Conservation (phyloP, 345 rosid species). For the Excoecaria agallocha region DNA sequence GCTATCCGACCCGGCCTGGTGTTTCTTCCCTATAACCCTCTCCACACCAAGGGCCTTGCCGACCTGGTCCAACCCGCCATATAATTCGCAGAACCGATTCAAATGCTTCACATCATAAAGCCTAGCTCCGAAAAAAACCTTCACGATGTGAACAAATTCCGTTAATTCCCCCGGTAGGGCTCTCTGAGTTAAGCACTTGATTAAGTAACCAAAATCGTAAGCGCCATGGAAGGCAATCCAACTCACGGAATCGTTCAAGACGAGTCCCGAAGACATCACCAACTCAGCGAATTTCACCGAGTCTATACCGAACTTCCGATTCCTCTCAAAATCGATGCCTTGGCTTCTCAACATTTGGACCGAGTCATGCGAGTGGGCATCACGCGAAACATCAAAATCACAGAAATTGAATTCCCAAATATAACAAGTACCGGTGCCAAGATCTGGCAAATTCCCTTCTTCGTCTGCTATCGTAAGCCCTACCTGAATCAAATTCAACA, state of each 20-base stretch:
- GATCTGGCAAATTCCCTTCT: slow-evolving; percentile 56
- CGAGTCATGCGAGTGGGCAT: slow-evolving; percentile 77
- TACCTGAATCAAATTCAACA: slow-evolving; percentile 72
- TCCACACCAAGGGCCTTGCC: slow-evolving; percentile 52
- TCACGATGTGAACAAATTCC: slow-evolving; percentile 47
- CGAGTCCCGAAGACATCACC: slow-evolving; percentile 82
- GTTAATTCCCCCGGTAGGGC: slow-evolving; percentile 43
- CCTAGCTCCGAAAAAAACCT: slow-evolving; percentile 52
- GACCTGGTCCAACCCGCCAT: slow-evolving; percentile 75
- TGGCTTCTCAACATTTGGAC: slow-evolving; percentile 72
- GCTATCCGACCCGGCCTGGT: slow-evolving; percentile 91
- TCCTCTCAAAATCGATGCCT: slow-evolving; percentile 73
- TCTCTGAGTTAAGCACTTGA: slow-evolving; percentile 73
- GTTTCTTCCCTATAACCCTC: slow-evolving; percentile 78
- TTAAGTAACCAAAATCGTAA: slow-evolving; percentile 84
- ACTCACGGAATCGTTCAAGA: slow-evolving; percentile 67
- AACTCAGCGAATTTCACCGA: slow-evolving; percentile 67
- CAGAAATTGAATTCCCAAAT: slow-evolving; percentile 87
- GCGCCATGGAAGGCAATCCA: slow-evolving; percentile 98
- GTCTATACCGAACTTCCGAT: slow-evolving; percentile 49
- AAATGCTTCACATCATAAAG: slow-evolving; percentile 82
- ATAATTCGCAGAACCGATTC: slow-evolving; percentile 63
- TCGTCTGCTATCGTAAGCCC: slow-evolving; percentile 68
- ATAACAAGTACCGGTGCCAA: slow-evolving; percentile 39
- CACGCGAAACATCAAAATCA: slow-evolving; percentile 64